A percentile compares a stretch with the other conserved stretches of the same genome.
phyloP scores from a whole-genome alignment of 2,329 filamentous ascomycete genomes.

The Penicillium sp. region DNA sequence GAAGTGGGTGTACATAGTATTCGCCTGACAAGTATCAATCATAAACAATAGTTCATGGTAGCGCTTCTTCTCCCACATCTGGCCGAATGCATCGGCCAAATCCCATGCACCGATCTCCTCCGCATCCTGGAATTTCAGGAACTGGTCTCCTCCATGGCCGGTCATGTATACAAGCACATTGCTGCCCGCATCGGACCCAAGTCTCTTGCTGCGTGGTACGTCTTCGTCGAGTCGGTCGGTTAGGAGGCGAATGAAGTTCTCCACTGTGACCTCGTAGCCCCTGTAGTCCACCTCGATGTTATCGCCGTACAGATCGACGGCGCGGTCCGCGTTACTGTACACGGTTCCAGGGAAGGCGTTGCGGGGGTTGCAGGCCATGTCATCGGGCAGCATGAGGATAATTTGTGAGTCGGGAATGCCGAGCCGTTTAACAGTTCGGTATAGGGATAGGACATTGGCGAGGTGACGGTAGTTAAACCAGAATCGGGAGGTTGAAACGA shows the following conservation, averaged over 20 bases:
- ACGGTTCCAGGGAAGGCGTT: slow-evolving; percentile 98
- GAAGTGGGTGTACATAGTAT: slow-evolving; percentile 98
- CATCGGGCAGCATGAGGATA: slow-evolving; percentile 99
- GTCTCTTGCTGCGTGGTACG: slow-evolving; percentile 89
- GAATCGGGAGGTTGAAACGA: slow-evolving; percentile 97
- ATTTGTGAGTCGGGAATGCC: slow-evolving; percentile 98
- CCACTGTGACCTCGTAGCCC: slow-evolving; percentile 97
- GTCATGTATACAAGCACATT: slow-evolving; percentile 99
- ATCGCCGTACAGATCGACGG: slow-evolving; percentile 94
- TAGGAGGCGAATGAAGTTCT: slow-evolving; percentile 94
- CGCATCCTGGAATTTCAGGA: slow-evolving; percentile 96
- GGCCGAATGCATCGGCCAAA: slow-evolving; percentile 93
- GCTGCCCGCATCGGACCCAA: slow-evolving; percentile 91
- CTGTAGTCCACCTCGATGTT: slow-evolving; percentile 99
- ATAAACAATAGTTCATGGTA: slow-evolving; percentile 99
- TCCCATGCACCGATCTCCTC: slow-evolving; percentile 98
- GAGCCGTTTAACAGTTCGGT: slow-evolving; percentile 95
- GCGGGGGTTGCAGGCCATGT: slow-evolving; percentile 98
- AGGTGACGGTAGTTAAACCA: slow-evolving; percentile 99
- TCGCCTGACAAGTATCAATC: slow-evolving; percentile 99
- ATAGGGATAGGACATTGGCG: slow-evolving; percentile 94
- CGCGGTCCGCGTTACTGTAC: slow-evolving; percentile 96
- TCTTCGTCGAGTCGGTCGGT: slow-evolving; percentile 93
- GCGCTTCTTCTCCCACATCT: slow-evolving; percentile 99
- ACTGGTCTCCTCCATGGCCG: slow-evolving; percentile 95